A percentile compares a stretch with the other conserved stretches of the same genome.
phyloP scores from a whole-genome alignment of 352 stramenopile genomes.

The Phytophthora pini region DNA sequence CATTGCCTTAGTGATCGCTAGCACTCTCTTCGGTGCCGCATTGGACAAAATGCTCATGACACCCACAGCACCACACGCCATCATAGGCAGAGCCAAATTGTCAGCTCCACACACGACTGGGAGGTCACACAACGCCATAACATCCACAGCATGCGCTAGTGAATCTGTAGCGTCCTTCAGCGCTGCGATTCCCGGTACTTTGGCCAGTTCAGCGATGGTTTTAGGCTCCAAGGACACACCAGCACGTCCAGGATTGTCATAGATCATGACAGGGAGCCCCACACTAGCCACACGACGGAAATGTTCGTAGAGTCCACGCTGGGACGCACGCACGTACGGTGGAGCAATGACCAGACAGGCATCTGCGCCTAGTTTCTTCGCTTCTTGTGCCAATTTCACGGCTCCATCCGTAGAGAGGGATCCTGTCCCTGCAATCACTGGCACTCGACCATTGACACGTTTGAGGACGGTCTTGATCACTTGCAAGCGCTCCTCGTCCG shows the following conservation, averaged over 20 bases:
- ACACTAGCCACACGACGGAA: constrained; percentile 84
- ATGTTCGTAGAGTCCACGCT: constrained; percentile 93
- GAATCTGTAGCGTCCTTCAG: constrained; percentile 97
- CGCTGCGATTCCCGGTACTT: constrained; percentile 94
- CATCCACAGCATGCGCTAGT: constrained; percentile 83
- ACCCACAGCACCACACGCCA: constrained; percentile 82
- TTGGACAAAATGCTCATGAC: constrained; percentile 92
- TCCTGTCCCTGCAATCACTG: constrained; percentile 95
- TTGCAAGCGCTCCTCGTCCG: constrained; percentile 91
- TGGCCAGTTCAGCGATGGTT: constrained; percentile 90
- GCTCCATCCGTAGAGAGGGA: constrained; percentile 89
- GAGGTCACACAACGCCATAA: constrained; percentile 85
- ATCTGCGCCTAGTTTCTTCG: constrained; percentile 93
- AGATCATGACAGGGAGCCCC: constrained; percentile 94
- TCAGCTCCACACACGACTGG: constrained; percentile 89
- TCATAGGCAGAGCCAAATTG: constrained; percentile 87
- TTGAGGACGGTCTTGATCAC: constrained; percentile 91
- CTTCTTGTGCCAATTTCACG: constrained; percentile 70
- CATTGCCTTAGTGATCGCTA: constrained; percentile 73
- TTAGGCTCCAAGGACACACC: constrained; percentile 93
- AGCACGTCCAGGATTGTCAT: constrained; percentile 97
- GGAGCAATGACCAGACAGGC: constrained; percentile 95
- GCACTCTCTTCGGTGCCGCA: constrained; percentile 69
- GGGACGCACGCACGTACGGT: constrained; percentile 97
- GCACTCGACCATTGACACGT: constrained; percentile 79